phyloP scores from a whole-genome alignment of 495 filamentous ascomycete species.

The Oidiodendron maius region DNA sequence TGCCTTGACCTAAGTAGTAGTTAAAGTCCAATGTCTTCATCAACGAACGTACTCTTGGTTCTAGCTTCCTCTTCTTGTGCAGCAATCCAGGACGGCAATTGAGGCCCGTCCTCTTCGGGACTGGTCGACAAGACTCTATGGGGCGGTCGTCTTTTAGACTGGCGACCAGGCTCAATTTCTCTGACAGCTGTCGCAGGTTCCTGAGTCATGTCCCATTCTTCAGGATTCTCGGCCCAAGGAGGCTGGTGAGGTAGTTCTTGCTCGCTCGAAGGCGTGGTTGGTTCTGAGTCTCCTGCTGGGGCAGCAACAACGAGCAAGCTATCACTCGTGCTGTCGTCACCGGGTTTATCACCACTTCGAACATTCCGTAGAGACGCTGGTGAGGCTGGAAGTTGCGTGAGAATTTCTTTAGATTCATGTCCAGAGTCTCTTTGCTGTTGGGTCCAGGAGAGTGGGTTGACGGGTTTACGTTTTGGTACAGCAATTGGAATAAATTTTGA shows the following conservation, averaged over 20 bases:
- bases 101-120: conserved; percentile 23
- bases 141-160: conserved; percentile 16
- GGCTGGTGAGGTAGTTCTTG: conserved; percentile 26
- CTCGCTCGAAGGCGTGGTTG: conserved; percentile 39
- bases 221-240: conserved; percentile 37
- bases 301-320: conserved; percentile 54
- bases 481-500: conserved; percentile 48
- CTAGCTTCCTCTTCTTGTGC: conserved; percentile 31
- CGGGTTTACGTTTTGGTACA: conserved; percentile 56
- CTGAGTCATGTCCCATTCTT: conserved; percentile 9
- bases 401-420: conserved; percentile 14
- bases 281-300: conserved; percentile 48
- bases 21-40: conserved; percentile 21
- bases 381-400: conserved; percentile 24
- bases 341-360: conserved; percentile 19
- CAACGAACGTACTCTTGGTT: conserved; percentile 24
- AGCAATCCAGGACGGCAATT: conserved; percentile 23
- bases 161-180: not conserved
- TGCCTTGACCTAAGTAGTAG: no score
- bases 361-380: conserved; percentile 33
- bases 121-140: conserved; percentile 18
- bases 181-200: not conserved
- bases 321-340: conserved; percentile 27
- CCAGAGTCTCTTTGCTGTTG: conserved; percentile 19
- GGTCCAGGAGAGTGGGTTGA: conserved; percentile 37